These are phyloP conservation scores for Blastocystis sp. DNA, from an alignment of 352 stramenopile genomes.

Conservation along the genomic window DNA sequence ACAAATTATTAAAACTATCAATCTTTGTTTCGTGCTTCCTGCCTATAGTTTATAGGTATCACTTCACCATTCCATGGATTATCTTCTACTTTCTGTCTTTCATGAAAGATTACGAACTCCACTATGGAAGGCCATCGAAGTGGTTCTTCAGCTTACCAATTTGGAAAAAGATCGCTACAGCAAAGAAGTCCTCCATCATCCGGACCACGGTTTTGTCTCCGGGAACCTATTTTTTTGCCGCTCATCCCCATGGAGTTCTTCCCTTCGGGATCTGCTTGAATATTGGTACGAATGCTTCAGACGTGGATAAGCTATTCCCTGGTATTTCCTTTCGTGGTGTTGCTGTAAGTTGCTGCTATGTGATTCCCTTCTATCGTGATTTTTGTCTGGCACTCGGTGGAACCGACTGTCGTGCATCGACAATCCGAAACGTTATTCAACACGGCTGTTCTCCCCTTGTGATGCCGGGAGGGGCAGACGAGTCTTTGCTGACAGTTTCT, in stretches of 20 bases:
- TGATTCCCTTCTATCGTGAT: conserved; percentile 44
- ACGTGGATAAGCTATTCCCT: conserved; percentile 16
- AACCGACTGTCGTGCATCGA: conserved; percentile 31
- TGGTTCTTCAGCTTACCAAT: conserved; percentile 16
- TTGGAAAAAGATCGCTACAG: neutral
- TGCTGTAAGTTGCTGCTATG: conserved; percentile 40
- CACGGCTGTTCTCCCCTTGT: conserved; percentile 20
- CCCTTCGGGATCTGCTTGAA: conserved; percentile 45
- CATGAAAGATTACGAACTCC: conserved; percentile 23
- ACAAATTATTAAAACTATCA: conserved; percentile 20
- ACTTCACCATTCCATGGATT: neutral
- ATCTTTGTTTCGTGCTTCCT: conserved; percentile 34
- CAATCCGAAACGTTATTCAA: neutral
- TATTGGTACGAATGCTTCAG: conserved; percentile 33
- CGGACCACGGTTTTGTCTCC: neutral
- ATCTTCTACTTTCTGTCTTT: conserved; percentile 19
- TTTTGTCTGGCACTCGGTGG: conserved; percentile 36
- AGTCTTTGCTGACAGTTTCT: conserved; percentile 2
- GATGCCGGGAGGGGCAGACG: conserved; percentile 37
- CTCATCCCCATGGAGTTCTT: conserved; percentile 51
- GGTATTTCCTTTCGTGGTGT: conserved; percentile 33
- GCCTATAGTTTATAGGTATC: neutral
- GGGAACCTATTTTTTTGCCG: conserved; percentile 20
- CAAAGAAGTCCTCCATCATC: conserved; percentile 13
- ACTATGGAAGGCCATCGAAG: neutral